Evolutionary conservation across 2,329 filamentous ascomycete genomes (phyloP), one percentile per base, ranked within the genome.

Genomic region (Aspergillus chevalieri): DNA sequence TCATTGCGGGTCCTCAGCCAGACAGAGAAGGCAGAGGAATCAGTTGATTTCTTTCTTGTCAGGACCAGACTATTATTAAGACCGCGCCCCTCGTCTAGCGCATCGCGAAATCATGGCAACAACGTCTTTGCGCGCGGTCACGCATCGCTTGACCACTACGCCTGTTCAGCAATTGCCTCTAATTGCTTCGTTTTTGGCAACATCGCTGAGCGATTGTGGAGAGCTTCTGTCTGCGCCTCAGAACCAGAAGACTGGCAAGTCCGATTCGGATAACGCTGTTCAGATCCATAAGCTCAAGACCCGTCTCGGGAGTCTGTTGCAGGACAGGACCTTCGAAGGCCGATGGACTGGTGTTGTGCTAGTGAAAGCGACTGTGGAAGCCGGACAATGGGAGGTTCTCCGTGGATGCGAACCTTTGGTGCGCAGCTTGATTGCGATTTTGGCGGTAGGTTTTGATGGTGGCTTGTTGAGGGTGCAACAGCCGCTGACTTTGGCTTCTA

Each of bases 221-320:
- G 68, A 76, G 43, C 65, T 86, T 24, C 75, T 95, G 33, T 87
- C 87, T 3, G 73, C 79, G 4, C 71, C 83, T 6, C 78, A 81
- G 52, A 66, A 63, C 28, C 80, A 83, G 47, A 75, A 80, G 51
- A 79, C 80, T 48, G 71, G 74, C 53, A 85, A 84, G 58, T 76
- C 81, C 49, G 80, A 78, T 6, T 79, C 85, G 0, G 88, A 92
- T 52, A 76, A 77, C 41, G 72, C 83, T 0, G 74, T 86, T n/a
- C 78, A 89, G 17, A 78, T 93, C 1, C 88, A 95, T 69, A 92
- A 87, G 65, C 77, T 94, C 61, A 89, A 87, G 65, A 89, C 87
- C 4, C 83, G 88, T 47, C 76, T 95, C 51, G 85, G 83, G 1
- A 84, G 86, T 10, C 76, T 96, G 12, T 74, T 96, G 30, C 87